phyloP scores from a whole-genome alignment of 2,329 filamentous ascomycete genomes.

The Colletotrichum salicis region DNA sequence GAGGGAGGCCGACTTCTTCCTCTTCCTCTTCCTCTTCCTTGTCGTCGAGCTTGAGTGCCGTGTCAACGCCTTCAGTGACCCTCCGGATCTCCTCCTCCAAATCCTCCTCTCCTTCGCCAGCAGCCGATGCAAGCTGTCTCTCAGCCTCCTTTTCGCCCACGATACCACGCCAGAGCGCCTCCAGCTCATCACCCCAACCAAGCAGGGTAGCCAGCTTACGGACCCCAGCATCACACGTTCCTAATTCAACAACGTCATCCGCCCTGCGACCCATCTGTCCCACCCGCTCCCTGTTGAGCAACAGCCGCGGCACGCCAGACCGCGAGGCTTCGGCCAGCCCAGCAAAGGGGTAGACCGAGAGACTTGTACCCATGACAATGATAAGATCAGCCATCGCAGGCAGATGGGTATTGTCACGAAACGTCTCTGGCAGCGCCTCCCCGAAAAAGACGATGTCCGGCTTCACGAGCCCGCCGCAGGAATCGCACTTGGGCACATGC shows the following conservation, averaged over 20 bases:
- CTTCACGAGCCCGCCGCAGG: constrained; percentile 85
- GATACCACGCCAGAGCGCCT: constrained; percentile 76
- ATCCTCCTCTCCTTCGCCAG: constrained; percentile 45
- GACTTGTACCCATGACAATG: constrained; percentile 88
- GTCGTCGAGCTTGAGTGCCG: constrained; percentile 45
- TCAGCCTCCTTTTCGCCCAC: constrained; percentile 70
- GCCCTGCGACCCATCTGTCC: constrained; percentile 79
- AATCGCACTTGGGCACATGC: constrained; percentile 76
- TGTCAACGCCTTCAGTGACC: constrained; percentile 49
- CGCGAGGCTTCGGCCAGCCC: constrained; percentile 74
- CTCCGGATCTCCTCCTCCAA: constrained; percentile 58
- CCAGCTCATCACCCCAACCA: constrained; percentile 88
- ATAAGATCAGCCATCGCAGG: constrained; percentile 76
- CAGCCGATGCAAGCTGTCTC: constrained; percentile 53
- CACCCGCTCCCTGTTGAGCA: constrained; percentile 89
- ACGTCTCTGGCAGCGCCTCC: constrained; percentile 65
- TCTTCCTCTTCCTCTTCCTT: constrained; percentile 28
- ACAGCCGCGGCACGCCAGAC: constrained; percentile 75
- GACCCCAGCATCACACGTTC: constrained; percentile 85
- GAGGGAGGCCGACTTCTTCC: not conserved
- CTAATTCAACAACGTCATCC: constrained; percentile 87
- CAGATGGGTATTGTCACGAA: constrained; percentile 52
- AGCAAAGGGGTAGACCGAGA: constrained; percentile 90
- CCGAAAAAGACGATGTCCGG: constrained; percentile 97
- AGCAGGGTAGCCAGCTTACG: constrained; percentile 80